Base-by-base conservation (phyloP, 106 monocot genomes). In the Phalaenopsis aphrodite region DNA sequence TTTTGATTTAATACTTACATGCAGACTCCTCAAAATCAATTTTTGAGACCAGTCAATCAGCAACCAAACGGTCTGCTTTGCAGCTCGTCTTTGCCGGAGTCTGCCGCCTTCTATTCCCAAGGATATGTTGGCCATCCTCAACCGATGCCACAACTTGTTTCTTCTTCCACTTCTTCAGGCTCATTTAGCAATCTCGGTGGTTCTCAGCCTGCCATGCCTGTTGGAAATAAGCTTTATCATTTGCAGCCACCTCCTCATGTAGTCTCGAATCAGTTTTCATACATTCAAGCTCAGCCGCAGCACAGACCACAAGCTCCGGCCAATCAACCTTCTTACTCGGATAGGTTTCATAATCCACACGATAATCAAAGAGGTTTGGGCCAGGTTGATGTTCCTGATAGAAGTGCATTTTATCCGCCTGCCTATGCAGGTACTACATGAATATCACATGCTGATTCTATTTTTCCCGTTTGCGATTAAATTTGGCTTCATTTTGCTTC, bases 261-360 rank as follows among this genome's bases (percentile, higher is more conserved):
- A 41, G 79, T 91, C 52, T 88, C 98, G 80, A 92, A 92, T 80
- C 94, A 98, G 77, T 94, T 90, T 76, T 93, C 92, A 17, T 94
- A 87, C 86, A 78, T 86, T 36, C 92, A 87, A 14, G 55, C 92
- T 65, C 92, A 92, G 36, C 48, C 82, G 23, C 87, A 87, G 56
- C 85, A 83, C 37, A 82, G 84, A 83, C 18, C 14, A 24, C 87
- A 82, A 56, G 64, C 85, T 79, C 89, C 90, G 86, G 80, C 76
- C 14, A 82, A 66, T 42, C 48, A 79, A 43, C 80, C 84, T 78
- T 86, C 91, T 24, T 86, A 65, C 46, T 49, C 81, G 46, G 84
- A 86, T 57, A 75, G 81, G 48, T 76, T 77, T 46, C 86, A 88
- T 38, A 85, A 85, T 77, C 77, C n/a, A 10, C 42, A 82, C 84